phyloP scores from a whole-genome alignment of 2,329 filamentous ascomycete genomes.

The Fusarium abutilonis region DNA sequence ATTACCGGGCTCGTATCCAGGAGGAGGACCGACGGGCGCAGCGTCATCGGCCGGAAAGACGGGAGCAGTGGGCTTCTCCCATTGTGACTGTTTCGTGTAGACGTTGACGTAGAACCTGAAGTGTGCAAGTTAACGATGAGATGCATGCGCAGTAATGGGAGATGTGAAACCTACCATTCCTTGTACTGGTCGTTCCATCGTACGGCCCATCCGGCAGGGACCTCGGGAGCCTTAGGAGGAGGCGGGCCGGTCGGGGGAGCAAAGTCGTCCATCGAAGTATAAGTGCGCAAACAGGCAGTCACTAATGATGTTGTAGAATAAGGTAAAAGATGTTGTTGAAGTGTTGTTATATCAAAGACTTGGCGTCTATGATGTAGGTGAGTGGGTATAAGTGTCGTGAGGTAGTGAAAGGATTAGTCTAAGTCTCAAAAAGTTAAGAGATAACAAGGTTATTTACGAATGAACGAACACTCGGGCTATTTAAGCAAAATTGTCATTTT shows the following conservation, averaged over 20 bases:
- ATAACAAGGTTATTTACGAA: not conserved
- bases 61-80: slow-evolving; percentile 82
- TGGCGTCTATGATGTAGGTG: slow-evolving; percentile 33
- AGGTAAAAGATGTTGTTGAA: slow-evolving; percentile 1
- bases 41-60: slow-evolving; percentile 61
- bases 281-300: slow-evolving; percentile 3
- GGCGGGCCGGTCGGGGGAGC: slow-evolving; percentile 64
- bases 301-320: not conserved
- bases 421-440: slow-evolving; percentile 6
- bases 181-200: slow-evolving; percentile 89
- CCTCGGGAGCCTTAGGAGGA: slow-evolving; percentile 71
- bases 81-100: slow-evolving; percentile 88
- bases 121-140: slow-evolving; percentile 22
- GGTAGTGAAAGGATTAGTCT: not conserved
- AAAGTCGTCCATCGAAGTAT: slow-evolving; percentile 62
- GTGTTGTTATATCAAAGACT: slow-evolving; percentile 3
- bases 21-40: slow-evolving; percentile 69
- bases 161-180: slow-evolving; percentile 70
- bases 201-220: slow-evolving; percentile 76
- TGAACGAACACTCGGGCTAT: slow-evolving; percentile 4
- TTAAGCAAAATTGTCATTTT: slow-evolving; percentile 23
- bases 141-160: not conserved
- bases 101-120: slow-evolving; percentile 89
- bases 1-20: slow-evolving; percentile 67
- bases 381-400: slow-evolving; percentile 7